Percentiles rank a stretch among this genome's conserved stretches.
These are phyloP conservation scores for Graphilbum fragrans DNA, from an alignment of 2,329 filamentous ascomycete species.

Conservation along the genomic window DNA sequence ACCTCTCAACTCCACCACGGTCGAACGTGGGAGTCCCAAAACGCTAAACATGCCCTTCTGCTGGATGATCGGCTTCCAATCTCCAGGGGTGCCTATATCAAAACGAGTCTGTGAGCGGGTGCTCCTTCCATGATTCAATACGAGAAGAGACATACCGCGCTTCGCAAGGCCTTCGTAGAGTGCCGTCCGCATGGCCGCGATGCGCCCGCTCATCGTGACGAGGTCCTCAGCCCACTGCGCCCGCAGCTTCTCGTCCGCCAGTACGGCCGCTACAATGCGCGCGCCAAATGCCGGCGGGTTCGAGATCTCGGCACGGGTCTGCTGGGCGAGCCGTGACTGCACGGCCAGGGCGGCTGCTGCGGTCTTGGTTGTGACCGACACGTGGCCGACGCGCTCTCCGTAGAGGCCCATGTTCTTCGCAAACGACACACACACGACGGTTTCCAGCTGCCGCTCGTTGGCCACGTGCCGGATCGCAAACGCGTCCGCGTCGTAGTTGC, in stretches of 20 bases:
- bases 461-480: constrained; percentile 88
- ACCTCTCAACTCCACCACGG: constrained; percentile 51
- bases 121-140: no score
- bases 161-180: constrained; percentile 67
- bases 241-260: constrained; percentile 72
- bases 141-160: constrained; percentile 10
- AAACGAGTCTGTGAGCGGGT: no score
- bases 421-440: constrained; percentile 82
- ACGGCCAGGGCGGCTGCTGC: constrained; percentile 53
- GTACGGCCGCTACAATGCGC: constrained; percentile 67
- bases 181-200: constrained; percentile 76
- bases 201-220: constrained; percentile 84
- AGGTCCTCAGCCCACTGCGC: constrained; percentile 86
- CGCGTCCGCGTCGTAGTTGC: constrained; percentile 70
- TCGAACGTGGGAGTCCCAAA: constrained; percentile 61
- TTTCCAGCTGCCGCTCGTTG: constrained; percentile 68
- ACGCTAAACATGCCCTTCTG: constrained; percentile 99
- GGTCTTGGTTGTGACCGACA: constrained; percentile 78
- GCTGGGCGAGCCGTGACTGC: constrained; percentile 79
- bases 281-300: constrained; percentile 93
- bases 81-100: constrained; percentile 66
- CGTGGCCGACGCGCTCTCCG: constrained; percentile 87
- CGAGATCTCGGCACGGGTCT: constrained; percentile 92
- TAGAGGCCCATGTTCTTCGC: constrained; percentile 98
- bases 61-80: constrained; percentile 95